Base-by-base conservation (phyloP, 441 rosid species). In the Gossypium aridum region DNA sequence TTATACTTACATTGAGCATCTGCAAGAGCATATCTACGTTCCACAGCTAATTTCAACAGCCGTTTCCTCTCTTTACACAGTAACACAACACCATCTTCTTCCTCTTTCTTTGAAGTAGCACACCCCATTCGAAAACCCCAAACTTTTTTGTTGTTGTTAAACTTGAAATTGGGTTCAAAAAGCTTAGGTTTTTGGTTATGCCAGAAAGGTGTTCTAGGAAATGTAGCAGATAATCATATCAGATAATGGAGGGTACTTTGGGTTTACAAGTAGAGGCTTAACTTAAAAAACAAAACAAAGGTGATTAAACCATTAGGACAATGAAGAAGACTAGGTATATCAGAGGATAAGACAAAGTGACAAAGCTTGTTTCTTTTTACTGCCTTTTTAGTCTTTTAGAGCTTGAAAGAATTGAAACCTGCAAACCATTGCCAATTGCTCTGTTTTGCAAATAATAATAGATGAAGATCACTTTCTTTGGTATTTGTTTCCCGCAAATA, bases 1-100 rank as follows among this genome's bases (percentile, higher is more conserved):
- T 81, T 85, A 79, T 87, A 89, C 81, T 79, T 82, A 49, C 70
- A 74, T 17, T 89, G 91, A 13, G 89, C 83, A n/a, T 78, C 85
- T 6, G 91, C 88, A 73, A 89, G 79, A 17, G 77, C 77, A 67
- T 80, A 82, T 80, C 91, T 78, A 61, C 77, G 73, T 72, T 80
- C 84, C 13, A 86, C 81, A n/a, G 85, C 88, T 64, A 76, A 68
- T 74, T 85, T 87, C 39, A 89, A 75, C 23, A 83, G 80, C 65
- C 74, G 76, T 66, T 80, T 87, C 71, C 91, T 87, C 76, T 87
- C 88, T 75, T 78, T 74, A 75, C 91, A 87, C 63, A 85, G 59
- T 1, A 77, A 64, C 57, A 87, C 79, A 0, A 83, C 87, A 31
- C 80, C 82, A 22, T 83, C 85, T 71, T 77, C 85, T 62, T 83